These are phyloP conservation scores for Takashimella tepidaria DNA, from an alignment of 1,284 basidiomycete species.

Conservation along the genomic window DNA sequence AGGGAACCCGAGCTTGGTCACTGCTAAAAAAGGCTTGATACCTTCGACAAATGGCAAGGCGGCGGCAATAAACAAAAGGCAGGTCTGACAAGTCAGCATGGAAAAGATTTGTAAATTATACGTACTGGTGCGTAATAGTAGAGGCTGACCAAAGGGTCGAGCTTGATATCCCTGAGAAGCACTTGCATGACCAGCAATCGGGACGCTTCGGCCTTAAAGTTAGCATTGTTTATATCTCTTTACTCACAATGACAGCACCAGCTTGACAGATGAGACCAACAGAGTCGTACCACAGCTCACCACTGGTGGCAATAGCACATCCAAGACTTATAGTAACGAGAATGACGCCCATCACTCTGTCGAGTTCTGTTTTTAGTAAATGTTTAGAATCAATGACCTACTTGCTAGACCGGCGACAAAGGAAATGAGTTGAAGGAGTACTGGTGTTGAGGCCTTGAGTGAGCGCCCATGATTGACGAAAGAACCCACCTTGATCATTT, in stretches of 20 bases:
- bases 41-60: background rate
- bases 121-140: background rate
- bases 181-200: background rate
- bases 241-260: background rate
- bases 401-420: background rate
- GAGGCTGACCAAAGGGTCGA: background rate
- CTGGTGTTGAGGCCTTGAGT: background rate
- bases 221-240: too few relatives aligned
- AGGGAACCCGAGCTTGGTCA: background rate
- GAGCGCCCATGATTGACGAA: too few relatives aligned
- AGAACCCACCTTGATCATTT: background rate
- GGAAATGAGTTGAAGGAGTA: background rate
- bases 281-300: background rate
- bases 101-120: background rate
- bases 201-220: background rate
- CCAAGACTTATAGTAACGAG: background rate
- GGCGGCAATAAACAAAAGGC: background rate
- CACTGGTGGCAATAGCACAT: background rate
- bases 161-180: background rate
- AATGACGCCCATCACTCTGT: background rate
- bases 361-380: background rate
- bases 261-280: background rate
- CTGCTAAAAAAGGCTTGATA: background rate
- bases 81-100: background rate
- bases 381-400: background rate